Conservation (phyloP, 2,329 filamentous ascomycete genomes). For the Metarhizium album region DNA sequence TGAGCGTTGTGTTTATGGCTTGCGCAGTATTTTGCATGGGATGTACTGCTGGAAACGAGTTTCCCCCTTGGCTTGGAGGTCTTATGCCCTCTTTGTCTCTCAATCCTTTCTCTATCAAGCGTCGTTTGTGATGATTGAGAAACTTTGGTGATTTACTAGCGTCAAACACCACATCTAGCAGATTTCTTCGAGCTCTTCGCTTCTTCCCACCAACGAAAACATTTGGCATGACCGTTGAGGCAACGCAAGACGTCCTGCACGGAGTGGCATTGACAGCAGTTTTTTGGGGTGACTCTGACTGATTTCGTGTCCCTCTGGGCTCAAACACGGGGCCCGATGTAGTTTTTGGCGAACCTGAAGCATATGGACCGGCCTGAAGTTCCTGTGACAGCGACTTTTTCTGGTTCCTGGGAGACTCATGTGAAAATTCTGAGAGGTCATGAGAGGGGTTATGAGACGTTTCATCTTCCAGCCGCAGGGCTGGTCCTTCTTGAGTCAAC, state of each 20-base stretch:
- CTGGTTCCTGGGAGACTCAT: neutral
- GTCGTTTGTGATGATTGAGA: constrained; percentile 18
- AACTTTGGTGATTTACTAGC: constrained; percentile 28
- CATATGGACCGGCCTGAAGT: neutral
- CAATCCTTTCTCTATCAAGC: constrained; percentile 5
- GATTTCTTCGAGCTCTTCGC: constrained; percentile 22
- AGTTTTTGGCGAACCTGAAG: neutral
- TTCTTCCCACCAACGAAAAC: constrained; percentile 35
- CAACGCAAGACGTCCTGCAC: neutral
- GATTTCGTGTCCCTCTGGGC: neutral
- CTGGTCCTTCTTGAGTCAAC: neutral
- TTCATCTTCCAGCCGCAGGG: neutral
- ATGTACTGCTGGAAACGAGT: neutral
- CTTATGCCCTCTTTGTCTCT: constrained; percentile 7
- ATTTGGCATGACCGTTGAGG: constrained; percentile 20
- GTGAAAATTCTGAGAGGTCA: neutral
- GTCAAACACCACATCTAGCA: constrained; percentile 31
- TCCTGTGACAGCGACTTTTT: neutral
- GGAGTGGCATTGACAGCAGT: neutral
- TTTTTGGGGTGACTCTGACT: neutral
- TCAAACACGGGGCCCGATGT: neutral
- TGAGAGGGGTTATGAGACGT: neutral
- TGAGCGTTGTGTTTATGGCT: neutral
- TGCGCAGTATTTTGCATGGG: neutral
- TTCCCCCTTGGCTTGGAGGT: neutral